These are phyloP conservation scores for Steccherinum ochraceum DNA, from an alignment of 768 basidiomycete species.

Conservation along the genomic window DNA sequence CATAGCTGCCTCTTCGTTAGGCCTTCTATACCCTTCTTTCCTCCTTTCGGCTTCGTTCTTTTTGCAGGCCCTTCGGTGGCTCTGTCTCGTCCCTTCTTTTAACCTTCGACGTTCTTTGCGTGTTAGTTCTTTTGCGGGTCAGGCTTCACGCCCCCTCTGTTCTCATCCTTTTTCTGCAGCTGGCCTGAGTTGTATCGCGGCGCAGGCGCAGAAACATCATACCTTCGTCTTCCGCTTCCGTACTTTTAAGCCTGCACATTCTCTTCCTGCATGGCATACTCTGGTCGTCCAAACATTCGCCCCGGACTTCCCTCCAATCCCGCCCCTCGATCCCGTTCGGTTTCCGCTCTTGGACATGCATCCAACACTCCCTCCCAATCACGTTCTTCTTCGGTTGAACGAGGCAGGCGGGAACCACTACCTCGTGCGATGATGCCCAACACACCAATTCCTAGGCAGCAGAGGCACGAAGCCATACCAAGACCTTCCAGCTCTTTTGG, in stretches of 20 bases:
- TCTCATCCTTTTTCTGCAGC: background rate
- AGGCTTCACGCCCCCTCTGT: background rate
- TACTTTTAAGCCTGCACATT: background rate
- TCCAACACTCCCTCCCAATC: too few species aligned
- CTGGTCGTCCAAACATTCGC: slow-evolving; percentile 5
- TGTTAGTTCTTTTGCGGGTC: background rate
- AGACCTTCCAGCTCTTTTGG: too few species aligned
- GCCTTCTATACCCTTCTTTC: background rate
- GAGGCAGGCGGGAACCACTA: too few species aligned
- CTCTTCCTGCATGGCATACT: background rate
- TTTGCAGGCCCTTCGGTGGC: background rate
- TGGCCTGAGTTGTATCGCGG: background rate
- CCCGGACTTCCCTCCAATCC: slow-evolving; percentile 35
- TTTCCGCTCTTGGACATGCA: too few species aligned
- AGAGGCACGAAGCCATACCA: too few species aligned
- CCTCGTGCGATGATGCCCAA: too few species aligned
- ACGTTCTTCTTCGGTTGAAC: too few species aligned
- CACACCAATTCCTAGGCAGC: too few species aligned
- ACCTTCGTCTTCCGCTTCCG: background rate
- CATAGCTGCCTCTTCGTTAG: background rate
- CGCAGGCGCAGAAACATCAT: background rate
- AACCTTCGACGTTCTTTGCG: background rate
- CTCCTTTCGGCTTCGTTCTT: background rate
- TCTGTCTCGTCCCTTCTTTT: background rate
- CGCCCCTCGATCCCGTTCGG: slow-evolving; percentile 30